Evolutionary conservation across 75 land plant genomes (phyloP).

Genomic region (Pinus albicaulis): DNA sequence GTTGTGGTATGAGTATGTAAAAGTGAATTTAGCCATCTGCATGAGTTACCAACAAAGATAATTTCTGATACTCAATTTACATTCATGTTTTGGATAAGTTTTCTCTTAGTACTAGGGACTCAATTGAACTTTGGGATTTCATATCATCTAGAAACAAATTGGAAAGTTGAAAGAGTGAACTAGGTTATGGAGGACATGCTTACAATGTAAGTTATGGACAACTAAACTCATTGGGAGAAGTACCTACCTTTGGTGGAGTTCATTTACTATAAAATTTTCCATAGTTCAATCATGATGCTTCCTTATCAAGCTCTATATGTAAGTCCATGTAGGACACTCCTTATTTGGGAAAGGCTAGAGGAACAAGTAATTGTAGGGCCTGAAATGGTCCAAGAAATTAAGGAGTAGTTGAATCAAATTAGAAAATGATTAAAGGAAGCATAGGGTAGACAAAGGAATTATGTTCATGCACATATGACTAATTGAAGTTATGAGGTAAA

Average conservation of each 20-base stretch:
- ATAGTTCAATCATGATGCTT: not conserved
- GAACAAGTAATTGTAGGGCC: not conserved
- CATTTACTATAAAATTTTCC: not conserved
- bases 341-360: not conserved
- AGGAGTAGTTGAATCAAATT: not conserved
- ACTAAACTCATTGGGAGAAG: not conserved
- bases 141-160: not conserved
- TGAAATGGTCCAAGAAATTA: not conserved
- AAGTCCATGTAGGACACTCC: not conserved
- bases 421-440: not conserved
- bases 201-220: not conserved
- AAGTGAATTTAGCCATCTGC: not conserved
- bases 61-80: not conserved
- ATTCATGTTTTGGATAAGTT: not conserved
- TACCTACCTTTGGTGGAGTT: not conserved
- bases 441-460: not conserved
- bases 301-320: not conserved
- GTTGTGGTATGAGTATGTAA: not conserved
- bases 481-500: not conserved
- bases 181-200: not conserved
- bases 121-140: not conserved
- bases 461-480: not conserved
- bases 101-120: no score
- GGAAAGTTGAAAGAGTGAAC: not conserved
- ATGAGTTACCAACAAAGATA: not conserved